Base-by-base conservation (phyloP, 306 rosid species). In the Castanea sativa region DNA sequence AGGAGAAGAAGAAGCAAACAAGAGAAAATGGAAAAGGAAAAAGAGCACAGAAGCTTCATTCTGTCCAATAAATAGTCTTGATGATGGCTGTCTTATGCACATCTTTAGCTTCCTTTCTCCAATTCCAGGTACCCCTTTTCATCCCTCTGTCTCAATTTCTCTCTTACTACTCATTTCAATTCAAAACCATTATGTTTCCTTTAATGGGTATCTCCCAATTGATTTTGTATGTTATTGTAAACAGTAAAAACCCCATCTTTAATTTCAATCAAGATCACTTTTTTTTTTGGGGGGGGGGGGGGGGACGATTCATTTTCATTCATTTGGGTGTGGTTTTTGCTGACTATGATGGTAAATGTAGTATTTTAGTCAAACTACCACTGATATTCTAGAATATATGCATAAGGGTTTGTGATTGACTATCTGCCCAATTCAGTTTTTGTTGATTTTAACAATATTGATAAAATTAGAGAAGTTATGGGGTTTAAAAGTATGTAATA, bases 51-150 rank as follows among this genome's bases (percentile, higher is more conserved):
- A 85, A 7, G 83, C 90, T 20, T 73, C 80, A 5, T 63, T 76
- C 57, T 78, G 88, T 83, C 82, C 68, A 15, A 88, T 94, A 73
- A 88, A 80, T 71, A 88, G 78, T 78, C 91, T 94, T 23, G 99
- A 94, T 75, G 97, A 91, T 79, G 99, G 99, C 8, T 90, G 92
- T 76, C 97, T 94, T 56, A 94, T 94, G 99, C 97, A 92, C 73
- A 85, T 94, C 82, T 89, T 94, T 82, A 92, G 95, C 85, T 94
- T 92, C 85, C 98, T 94, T 73, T 78, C 91, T 29, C 99, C 97
- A 57, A 92, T 92, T 76, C 97, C 99, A 78, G 99, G 99, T 94
- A 53, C 76, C 53, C 23, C 5, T 78, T 11, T n/a, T 57, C 0
- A 29, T 74, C 23, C 18, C 35, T 35, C 71, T 55, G 18, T 0